phyloP scores from a whole-genome alignment of 257 asterid genomes.

The Ilex aquifolium region DNA sequence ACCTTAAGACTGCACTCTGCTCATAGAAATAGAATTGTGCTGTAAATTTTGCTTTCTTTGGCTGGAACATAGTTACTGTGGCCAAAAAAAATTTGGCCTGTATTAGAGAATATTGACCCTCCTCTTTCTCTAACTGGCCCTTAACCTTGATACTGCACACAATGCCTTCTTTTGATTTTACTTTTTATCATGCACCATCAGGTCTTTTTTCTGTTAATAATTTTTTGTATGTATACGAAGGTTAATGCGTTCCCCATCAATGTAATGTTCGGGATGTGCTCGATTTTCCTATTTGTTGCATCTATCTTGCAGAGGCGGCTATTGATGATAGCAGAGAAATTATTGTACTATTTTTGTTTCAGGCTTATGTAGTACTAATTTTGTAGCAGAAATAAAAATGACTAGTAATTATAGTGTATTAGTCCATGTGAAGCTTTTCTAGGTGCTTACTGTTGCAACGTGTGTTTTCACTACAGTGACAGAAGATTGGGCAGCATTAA shows the following conservation, averaged over 20 bases:
- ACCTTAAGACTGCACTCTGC: background rate
- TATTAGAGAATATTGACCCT: no score
- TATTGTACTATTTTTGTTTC: background rate
- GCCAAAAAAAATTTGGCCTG: no score
- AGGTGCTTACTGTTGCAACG: background rate
- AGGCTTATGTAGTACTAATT: background rate
- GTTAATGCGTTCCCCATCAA: slow-evolving; percentile 94
- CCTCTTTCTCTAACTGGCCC: no score
- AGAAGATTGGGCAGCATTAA: slow-evolving; percentile 61
- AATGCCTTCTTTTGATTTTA: no score
- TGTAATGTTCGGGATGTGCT: slow-evolving; percentile 97
- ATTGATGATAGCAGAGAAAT: slow-evolving; percentile 55
- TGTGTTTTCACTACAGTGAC: slow-evolving; percentile 39
- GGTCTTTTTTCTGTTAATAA: background rate
- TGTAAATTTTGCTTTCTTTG: background rate
- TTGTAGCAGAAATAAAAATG: background rate
- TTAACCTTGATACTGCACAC: no score
- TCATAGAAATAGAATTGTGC: background rate
- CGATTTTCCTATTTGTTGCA: slow-evolving; percentile 88
- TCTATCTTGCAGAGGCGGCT: slow-evolving; percentile 88
- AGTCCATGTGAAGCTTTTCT: background rate
- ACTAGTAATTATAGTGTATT: background rate
- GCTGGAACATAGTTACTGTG: no score
- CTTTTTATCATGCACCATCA: no score
- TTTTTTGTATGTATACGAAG: slow-evolving; percentile 26